phyloP scores from a whole-genome alignment of 805 yeast species.

The Candida manassasensis region DNA sequence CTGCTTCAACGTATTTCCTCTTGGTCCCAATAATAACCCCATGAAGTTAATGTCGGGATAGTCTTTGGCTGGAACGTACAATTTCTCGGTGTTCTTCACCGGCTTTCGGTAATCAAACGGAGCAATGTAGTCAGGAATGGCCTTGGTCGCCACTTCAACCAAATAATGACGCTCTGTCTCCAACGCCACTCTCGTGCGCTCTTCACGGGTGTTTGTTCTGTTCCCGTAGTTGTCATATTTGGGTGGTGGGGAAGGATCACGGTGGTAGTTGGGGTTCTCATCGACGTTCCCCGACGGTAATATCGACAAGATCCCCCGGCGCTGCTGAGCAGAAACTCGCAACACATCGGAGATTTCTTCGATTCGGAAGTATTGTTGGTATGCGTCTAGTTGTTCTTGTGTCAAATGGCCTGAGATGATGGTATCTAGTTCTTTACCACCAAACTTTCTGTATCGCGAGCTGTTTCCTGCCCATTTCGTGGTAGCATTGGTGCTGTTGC shows the following conservation, averaged over 20 bases:
- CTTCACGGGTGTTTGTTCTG: conserved; percentile 80
- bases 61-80: conserved; percentile 78
- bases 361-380: conserved; percentile 65
- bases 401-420: conserved; percentile 42
- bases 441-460: conserved; percentile 20
- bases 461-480: conserved; percentile 35
- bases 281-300: conserved; percentile 37
- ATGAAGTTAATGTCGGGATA: conserved; percentile 92
- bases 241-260: conserved; percentile 91
- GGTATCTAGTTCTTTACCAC: conserved; percentile 21
- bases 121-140: conserved; percentile 72
- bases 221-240: conserved; percentile 78
- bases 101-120: conserved; percentile 78
- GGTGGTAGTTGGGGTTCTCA: conserved; percentile 30
- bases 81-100: conserved; percentile 66
- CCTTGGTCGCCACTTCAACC: conserved; percentile 67
- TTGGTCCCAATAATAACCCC: conserved; percentile 87
- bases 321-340: conserved; percentile 24
- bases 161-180: conserved; percentile 78
- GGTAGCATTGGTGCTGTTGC: background rate
- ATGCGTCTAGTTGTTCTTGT: conserved; percentile 72
- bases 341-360: conserved; percentile 72
- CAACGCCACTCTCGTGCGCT: conserved; percentile 51
- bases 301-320: conserved; percentile 39
- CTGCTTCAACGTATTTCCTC: conserved; percentile 83